Evolutionary conservation across 805 yeast species (phyloP).

Genomic region (Saccharomycopsis lassenensis): DNA sequence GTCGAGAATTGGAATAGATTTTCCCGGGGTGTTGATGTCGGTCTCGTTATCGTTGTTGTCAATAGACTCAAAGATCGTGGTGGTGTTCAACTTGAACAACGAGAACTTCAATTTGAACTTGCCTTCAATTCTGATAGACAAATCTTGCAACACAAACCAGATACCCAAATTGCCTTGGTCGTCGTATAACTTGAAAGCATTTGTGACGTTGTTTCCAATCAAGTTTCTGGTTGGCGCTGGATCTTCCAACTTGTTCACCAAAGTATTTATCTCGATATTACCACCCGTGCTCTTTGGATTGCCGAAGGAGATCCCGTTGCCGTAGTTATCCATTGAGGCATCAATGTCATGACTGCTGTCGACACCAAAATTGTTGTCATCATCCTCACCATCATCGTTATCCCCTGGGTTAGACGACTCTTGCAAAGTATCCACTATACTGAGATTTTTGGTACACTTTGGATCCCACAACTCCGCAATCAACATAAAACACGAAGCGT

Average conservation of each 20-base stretch:
- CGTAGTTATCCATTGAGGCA: background rate
- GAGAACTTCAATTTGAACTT: conserved; percentile 29
- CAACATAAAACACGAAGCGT: conserved; percentile 25
- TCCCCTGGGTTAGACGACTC: conserved; percentile 8
- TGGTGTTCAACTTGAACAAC: conserved; percentile 25
- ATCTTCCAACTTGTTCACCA: conserved; percentile 17
- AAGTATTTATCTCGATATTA: conserved; percentile 8
- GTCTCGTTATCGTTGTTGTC: conserved; percentile 2
- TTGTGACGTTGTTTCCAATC: conserved; percentile 30
- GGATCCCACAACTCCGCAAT: conserved; percentile 31
- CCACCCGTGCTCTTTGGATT: conserved; percentile 13
- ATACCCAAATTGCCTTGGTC: conserved; percentile 27
- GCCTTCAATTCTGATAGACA: conserved; percentile 34
- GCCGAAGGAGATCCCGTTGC: background rate
- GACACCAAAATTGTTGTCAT: conserved; percentile 3
- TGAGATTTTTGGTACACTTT: conserved; percentile 22
- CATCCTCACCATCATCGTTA: conserved; percentile 15
- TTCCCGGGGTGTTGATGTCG: conserved; percentile 13
- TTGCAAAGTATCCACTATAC: conserved; percentile 18
- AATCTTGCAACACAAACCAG: conserved; percentile 33
- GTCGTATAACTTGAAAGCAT: conserved; percentile 29
- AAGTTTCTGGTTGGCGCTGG: conserved; percentile 28
- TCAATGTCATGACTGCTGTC: conserved; percentile 1
- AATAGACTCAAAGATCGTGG: conserved; percentile 16
- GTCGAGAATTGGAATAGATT: conserved; percentile 21